Percentiles rank a stretch among this genome's conserved stretches.
Evolutionary conservation across 768 basidiomycete genomes (phyloP).

Genomic region (Serendipita indica): DNA sequence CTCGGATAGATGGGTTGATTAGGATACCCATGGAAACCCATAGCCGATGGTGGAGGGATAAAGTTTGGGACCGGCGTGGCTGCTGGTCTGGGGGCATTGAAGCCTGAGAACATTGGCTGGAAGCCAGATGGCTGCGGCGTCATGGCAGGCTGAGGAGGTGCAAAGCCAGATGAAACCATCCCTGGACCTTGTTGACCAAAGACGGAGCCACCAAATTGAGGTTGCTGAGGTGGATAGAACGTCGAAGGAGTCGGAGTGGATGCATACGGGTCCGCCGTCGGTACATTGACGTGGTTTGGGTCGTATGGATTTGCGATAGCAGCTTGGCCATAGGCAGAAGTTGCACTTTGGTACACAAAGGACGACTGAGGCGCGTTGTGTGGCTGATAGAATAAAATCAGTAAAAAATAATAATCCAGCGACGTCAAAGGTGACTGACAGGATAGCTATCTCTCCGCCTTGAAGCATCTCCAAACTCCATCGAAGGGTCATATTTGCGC

Average conservation of each 20-base stretch:
- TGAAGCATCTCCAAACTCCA: slow-evolving; percentile 27
- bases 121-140: slow-evolving; percentile 12
- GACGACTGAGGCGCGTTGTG: slow-evolving; percentile 9
- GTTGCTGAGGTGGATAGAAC: slow-evolving; percentile 3
- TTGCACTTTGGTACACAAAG: slow-evolving; percentile 4
- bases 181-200: neutral
- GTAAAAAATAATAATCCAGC: slow-evolving; percentile 9
- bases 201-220: neutral
- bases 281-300: neutral
- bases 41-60: slow-evolving; percentile 5
- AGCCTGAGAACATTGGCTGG: neutral
- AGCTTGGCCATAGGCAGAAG: slow-evolving; percentile 5
- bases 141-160: slow-evolving; percentile 10
- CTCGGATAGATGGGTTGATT: neutral
- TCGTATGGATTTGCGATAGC: slow-evolving; percentile 12
- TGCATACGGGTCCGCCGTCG: slow-evolving; percentile 10
- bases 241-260: neutral
- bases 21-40: neutral
- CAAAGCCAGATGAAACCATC: slow-evolving; percentile 2
- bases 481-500: slow-evolving; percentile 18
- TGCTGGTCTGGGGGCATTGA: neutral
- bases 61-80: slow-evolving; percentile 5
- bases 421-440: slow-evolving; percentile 26
- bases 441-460: slow-evolving; percentile 44
- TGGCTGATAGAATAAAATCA: slow-evolving; percentile 12